A percentile compares a stretch with the other conserved stretches of the same genome.
Conservation (phyloP, 2,329 filamentous ascomycete genomes). For the Pleoardoris graminearum region DNA sequence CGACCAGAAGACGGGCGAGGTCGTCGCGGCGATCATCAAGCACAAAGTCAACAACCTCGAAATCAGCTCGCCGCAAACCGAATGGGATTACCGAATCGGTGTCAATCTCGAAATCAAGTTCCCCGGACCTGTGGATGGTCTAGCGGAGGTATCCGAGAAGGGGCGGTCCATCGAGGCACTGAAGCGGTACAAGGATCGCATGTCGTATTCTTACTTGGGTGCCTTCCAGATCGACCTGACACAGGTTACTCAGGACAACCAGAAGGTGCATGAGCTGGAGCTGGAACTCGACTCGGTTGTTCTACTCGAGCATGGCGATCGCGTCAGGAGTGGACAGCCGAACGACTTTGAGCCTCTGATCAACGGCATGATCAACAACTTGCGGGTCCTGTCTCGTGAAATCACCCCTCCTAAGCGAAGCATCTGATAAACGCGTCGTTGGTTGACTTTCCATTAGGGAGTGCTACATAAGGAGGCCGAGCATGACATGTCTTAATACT, state of each 20-base stretch:
- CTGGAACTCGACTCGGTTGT: conserved; percentile 69
- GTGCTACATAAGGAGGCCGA: too few relatives aligned
- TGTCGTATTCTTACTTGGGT: conserved; percentile 85
- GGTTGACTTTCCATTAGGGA: too few relatives aligned
- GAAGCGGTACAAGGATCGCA: conserved; percentile 82
- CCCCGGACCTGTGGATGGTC: conserved; percentile 62
- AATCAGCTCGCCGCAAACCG: conserved; percentile 73
- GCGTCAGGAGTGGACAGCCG: conserved; percentile 56
- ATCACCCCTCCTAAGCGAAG: conserved; percentile 25
- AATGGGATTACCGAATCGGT: conserved; percentile 89
- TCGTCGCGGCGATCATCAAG: conserved; percentile 88
- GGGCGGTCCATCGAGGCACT: conserved; percentile 44
- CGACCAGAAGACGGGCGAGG: conserved; percentile 70
- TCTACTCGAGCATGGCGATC: conserved; percentile 68
- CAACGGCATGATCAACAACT: conserved; percentile 74
- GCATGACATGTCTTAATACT: too few relatives aligned
- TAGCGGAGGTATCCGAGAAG: conserved; percentile 50
- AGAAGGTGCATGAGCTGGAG: conserved; percentile 80
- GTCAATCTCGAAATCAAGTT: conserved; percentile 93
- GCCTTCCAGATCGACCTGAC: conserved; percentile 88
- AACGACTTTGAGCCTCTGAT: conserved; percentile 64
- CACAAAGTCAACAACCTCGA: conserved; percentile 86
- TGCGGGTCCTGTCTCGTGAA: conserved; percentile 42
- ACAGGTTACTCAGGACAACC: conserved; percentile 67
- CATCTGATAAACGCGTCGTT: too few relatives aligned